Conservation (phyloP, 1,284 basidiomycete species). For the Caloboletus inedulis region DNA sequence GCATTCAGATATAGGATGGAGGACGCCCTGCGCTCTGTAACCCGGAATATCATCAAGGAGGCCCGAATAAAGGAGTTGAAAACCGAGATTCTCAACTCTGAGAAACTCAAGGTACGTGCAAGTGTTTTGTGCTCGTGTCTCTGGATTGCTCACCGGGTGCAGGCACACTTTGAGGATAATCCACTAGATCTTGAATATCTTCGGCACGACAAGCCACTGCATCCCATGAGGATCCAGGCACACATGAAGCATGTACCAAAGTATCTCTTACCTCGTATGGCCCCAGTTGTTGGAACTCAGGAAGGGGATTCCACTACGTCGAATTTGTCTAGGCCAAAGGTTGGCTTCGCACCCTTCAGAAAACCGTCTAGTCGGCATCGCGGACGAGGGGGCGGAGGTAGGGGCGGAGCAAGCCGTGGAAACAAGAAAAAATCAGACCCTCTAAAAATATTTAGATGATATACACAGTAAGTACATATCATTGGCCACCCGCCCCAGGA, state of each 20-base stretch:
- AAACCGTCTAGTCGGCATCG: slow-evolving; percentile 50
- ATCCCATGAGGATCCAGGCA: slow-evolving; percentile 81
- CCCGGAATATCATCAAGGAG: slow-evolving; percentile 82
- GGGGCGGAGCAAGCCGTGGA: slow-evolving; percentile 39
- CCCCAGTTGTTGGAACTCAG: slow-evolving; percentile 41
- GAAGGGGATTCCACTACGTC: slow-evolving; percentile 20
- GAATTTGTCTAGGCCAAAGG: slow-evolving; percentile 28
- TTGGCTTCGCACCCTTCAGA: slow-evolving; percentile 69
- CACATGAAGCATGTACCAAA: slow-evolving; percentile 97
- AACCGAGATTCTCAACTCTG: slow-evolving; percentile 89
- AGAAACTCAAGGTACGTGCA: slow-evolving; percentile 86
- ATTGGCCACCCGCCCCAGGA: neutral
- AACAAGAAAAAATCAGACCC: slow-evolving; percentile 69
- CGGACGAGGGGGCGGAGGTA: slow-evolving; percentile 48
- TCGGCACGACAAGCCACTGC: slow-evolving; percentile 91
- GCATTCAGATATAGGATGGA: slow-evolving; percentile 99
- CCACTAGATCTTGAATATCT: slow-evolving; percentile 92
- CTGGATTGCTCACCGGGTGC: slow-evolving; percentile 9
- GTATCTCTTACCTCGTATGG: slow-evolving; percentile 88
- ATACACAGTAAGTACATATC: neutral
- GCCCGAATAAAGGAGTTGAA: slow-evolving; percentile 95
- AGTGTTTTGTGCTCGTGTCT: neutral
- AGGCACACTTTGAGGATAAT: slow-evolving; percentile 99
- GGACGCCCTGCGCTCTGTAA: slow-evolving; percentile 90
- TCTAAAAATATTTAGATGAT: slow-evolving; percentile 67